Percentiles rank a stretch among this genome's conserved stretches.
These are phyloP conservation scores for Solanum chiquidenum DNA, from an alignment of 257 asterid genomes.

Conservation along the genomic window DNA sequence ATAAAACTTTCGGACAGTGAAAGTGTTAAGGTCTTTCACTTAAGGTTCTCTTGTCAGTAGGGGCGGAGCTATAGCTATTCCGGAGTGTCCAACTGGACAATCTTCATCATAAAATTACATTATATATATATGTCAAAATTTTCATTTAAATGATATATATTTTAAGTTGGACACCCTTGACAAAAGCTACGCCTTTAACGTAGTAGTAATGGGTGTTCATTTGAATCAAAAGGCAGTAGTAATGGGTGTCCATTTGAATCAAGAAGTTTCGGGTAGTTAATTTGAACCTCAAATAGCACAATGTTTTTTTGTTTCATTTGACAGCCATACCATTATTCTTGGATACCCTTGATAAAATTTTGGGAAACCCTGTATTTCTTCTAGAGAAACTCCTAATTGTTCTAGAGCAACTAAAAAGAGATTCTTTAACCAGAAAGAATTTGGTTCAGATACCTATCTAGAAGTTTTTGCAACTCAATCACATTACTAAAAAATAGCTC, in stretches of 20 bases:
- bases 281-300: background rate
- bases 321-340: background rate
- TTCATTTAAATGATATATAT: no score
- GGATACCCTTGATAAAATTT: background rate
- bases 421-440: no score
- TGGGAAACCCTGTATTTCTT: background rate
- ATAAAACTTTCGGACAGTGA: no score
- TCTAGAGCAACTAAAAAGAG: background rate
- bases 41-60: no score
- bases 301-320: no score
- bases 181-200: background rate
- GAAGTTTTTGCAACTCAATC: no score
- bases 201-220: background rate
- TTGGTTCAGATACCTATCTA: no score
- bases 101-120: rapidly evolving
- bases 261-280: rapidly evolving
- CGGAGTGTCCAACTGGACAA: background rate
- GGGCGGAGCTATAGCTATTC: rapidly evolving
- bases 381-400: background rate
- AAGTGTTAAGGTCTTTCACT: background rate
- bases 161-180: background rate
- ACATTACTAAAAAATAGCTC: no score
- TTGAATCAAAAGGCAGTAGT: background rate
- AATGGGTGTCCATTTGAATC: background rate
- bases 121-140: no score